These are phyloP conservation scores for Russula compacta DNA, from an alignment of 768 basidiomycete genomes.

Conservation along the genomic window DNA sequence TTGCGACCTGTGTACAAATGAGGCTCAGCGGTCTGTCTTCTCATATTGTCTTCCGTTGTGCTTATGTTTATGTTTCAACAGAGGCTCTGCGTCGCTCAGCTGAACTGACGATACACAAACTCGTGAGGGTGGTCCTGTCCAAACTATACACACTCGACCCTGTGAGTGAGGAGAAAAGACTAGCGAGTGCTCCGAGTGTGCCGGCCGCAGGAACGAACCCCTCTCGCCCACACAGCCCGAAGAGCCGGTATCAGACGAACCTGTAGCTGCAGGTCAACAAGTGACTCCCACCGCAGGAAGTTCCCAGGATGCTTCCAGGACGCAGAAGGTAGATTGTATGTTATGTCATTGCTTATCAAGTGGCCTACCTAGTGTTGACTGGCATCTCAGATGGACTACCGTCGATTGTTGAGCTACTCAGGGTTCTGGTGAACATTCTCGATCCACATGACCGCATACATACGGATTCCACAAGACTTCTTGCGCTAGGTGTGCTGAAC, in stretches of 20 bases:
- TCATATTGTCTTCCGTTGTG: not conserved
- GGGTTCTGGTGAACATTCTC: slow-evolving; percentile 90
- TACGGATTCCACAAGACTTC: slow-evolving; percentile 89
- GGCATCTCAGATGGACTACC: slow-evolving; percentile 65
- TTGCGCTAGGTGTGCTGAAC: slow-evolving; percentile 81
- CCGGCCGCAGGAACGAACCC: not conserved
- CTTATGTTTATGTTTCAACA: slow-evolving; percentile 28
- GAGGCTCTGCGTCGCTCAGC: slow-evolving; percentile 83
- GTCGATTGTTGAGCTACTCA: slow-evolving; percentile 84
- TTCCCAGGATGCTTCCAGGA: not conserved
- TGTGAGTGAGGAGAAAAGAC: slow-evolving; percentile 55
- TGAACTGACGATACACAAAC: slow-evolving; percentile 79
- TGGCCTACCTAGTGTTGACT: not conserved
- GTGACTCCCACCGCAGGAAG: not conserved
- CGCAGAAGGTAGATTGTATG: slow-evolving; percentile 8
- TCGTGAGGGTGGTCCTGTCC: slow-evolving; percentile 75
- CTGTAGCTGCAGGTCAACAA: not conserved
- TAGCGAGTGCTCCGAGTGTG: slow-evolving; percentile 42
- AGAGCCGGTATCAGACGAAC: not conserved
- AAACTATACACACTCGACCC: slow-evolving; percentile 64
- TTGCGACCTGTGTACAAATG: slow-evolving; percentile 97
- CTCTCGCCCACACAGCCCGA: not conserved
- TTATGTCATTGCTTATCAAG: not conserved
- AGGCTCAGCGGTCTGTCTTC: slow-evolving; percentile 76
- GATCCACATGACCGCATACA: slow-evolving; percentile 93